phyloP scores from a whole-genome alignment of 177 flowering plant genomes.

The Tripterygium wilfordii region DNA sequence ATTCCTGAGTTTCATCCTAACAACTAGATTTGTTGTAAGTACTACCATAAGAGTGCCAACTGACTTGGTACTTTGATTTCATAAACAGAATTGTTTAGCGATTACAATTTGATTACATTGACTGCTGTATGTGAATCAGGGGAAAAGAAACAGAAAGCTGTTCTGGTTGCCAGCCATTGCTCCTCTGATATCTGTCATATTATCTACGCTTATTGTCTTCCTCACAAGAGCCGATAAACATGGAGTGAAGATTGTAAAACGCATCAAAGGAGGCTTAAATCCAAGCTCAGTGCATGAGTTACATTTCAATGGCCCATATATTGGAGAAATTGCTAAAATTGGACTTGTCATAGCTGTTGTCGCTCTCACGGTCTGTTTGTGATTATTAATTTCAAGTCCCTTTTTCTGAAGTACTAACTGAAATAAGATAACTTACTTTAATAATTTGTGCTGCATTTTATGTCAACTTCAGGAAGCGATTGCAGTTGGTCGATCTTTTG shows the following conservation, averaged over 20 bases:
- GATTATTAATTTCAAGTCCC: background rate
- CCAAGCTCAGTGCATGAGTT: slow-evolving; percentile 52
- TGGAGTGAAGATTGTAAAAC: slow-evolving; percentile 65
- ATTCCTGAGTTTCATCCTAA: slow-evolving; percentile 26
- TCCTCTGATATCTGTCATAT: slow-evolving; percentile 28
- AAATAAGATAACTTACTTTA: too few relatives aligned
- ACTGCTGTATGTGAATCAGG: slow-evolving; percentile 24
- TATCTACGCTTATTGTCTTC: slow-evolving; percentile 28
- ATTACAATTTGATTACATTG: background rate
- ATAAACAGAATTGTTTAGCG: background rate
- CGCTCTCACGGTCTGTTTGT: slow-evolving; percentile 54
- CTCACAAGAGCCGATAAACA: slow-evolving; percentile 33
- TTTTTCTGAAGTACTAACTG: too few relatives aligned
- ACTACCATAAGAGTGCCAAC: background rate
- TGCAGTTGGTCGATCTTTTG: slow-evolving; percentile 50
- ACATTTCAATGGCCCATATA: slow-evolving; percentile 35
- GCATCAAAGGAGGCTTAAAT: slow-evolving; percentile 66
- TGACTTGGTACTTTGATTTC: background rate
- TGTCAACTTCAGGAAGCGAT: slow-evolving; percentile 55
- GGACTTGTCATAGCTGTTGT: slow-evolving; percentile 51
- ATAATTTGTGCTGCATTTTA: too few relatives aligned
- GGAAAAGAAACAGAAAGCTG: slow-evolving; percentile 57
- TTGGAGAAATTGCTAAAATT: slow-evolving; percentile 39
- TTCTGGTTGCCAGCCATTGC: slow-evolving; percentile 59
- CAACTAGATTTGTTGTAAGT: slow-evolving; percentile 25